Conservation (phyloP, 306 rosid species). For the Vigna mungo region DNA sequence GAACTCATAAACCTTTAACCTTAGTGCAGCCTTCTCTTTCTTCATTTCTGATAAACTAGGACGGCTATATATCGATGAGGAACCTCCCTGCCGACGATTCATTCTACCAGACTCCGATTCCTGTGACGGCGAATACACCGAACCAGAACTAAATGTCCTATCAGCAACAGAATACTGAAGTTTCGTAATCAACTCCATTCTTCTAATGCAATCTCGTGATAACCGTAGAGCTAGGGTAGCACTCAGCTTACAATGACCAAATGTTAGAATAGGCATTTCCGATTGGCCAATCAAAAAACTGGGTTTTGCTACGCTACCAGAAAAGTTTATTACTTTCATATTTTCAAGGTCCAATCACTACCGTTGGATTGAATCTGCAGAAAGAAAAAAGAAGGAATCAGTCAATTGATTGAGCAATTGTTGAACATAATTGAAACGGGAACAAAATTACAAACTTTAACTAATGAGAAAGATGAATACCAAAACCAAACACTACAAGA, state of each 20-base stretch:
- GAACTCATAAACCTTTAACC: conserved; percentile 77
- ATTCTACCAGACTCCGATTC: conserved; percentile 43
- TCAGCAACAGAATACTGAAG: conserved; percentile 61
- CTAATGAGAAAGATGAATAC: conserved; percentile 7
- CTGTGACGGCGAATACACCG: conserved; percentile 47
- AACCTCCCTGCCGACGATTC: conserved; percentile 55
- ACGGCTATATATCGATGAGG: conserved; percentile 68
- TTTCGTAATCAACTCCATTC: conserved; percentile 58
- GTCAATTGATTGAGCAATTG: conserved; percentile 8
- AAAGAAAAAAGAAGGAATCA: conserved; percentile 9
- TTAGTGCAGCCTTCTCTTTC: conserved; percentile 64
- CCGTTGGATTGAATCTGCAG: conserved; percentile 55
- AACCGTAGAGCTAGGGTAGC: conserved; percentile 50
- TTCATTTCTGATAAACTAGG: conserved; percentile 89
- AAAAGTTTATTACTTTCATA: conserved; percentile 63
- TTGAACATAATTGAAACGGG: conserved; percentile 10
- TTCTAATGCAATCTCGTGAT: conserved; percentile 31
- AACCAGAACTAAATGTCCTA: conserved; percentile 51
- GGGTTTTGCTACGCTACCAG: conserved; percentile 66
- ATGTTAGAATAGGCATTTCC: conserved; percentile 64
- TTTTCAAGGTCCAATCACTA: conserved; percentile 30
- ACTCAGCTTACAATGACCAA: conserved; percentile 54
- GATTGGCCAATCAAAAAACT: conserved; percentile 56
- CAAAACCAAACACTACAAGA: not conserved
- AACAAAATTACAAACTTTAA: conserved; percentile 30